Evolutionary conservation across 179 eudicot genomes (phyloP), one percentile per base, ranked within the genome.

Genomic region (Silene coronaria): DNA sequence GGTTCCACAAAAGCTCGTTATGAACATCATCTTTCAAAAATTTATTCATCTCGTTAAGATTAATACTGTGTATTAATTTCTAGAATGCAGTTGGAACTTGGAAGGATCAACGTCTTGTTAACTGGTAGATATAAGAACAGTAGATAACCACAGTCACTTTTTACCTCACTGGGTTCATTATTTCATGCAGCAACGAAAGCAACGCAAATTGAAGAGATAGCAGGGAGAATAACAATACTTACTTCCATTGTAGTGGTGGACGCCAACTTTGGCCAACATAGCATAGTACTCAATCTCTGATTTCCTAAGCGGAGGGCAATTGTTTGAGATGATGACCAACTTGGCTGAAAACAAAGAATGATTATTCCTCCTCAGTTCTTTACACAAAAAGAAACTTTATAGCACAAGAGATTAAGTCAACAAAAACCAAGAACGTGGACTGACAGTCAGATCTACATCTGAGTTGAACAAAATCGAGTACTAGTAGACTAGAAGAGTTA

Each of bases 281-380:
- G 97, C 97, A 72, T 91, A 91, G 83, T 91, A 91, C 85, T 91
- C 97, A 3, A 91, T 91, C 91, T 91, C 97, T 8, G 94, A 91
- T 81, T 90, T 90, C 86, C 94, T 82, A 7, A 91, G 76, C 0
- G 94, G 97, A 2, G 97, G 97, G 79, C 97, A 91, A 75, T 91
- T 91, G 89, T 91, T 91, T 11, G 94, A 83, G 69, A 91, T 91
- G 53, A 89, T 84, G 46, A 88, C 80, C 86, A 91, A 72, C 84
- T 91, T 91, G 3, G 86, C 94, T 91, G 86, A 64, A 70, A 62
- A 69, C n/a, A n/a, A 42, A 0, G 26, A 63, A n/a, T 6, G 22
- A 63, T n/a, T n/a, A n/a, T n/a, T n/a, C n/a, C n/a, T n/a, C n/a
- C n/a, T n/a, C n/a, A n/a, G n/a, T 17, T 30, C 1, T 4, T 4